Percentiles rank a stretch among this genome's conserved stretches.
These are phyloP conservation scores for Pleurotus tuoliensis DNA, from an alignment of 768 basidiomycete species.

Conservation along the genomic window DNA sequence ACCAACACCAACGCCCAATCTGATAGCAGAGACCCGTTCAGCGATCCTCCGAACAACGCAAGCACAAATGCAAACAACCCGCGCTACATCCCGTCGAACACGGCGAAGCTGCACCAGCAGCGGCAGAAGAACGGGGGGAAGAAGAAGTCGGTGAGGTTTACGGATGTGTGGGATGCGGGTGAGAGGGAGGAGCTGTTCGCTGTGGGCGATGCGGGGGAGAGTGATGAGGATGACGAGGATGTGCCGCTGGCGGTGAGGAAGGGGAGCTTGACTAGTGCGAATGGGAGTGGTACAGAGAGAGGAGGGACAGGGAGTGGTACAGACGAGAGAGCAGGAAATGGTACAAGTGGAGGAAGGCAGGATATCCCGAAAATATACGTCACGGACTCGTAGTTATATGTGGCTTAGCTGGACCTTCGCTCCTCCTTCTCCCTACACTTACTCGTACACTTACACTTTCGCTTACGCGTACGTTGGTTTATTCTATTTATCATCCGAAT, in stretches of 20 bases:
- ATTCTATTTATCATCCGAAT: no score
- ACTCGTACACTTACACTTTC: no score
- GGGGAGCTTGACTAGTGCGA: no score
- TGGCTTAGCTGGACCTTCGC: background rate
- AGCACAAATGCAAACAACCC: background rate
- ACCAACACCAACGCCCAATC: no score
- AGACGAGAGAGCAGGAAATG: no score
- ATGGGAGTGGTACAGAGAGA: no score
- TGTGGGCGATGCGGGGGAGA: background rate
- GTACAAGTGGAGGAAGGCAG: background rate
- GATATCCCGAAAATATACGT: background rate
- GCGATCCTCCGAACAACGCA: no score
- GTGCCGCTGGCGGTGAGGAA: no score
- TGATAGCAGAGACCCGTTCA: no score
- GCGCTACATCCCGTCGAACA: no score
- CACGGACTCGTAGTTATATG: background rate
- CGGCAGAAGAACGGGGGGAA: background rate
- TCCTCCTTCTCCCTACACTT: background rate
- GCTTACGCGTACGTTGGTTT: no score
- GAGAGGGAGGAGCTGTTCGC: background rate
- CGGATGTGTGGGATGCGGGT: background rate
- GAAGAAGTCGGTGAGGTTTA: background rate
- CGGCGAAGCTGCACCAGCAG: background rate
- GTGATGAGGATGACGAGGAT: background rate
- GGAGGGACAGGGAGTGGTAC: no score